Evolutionary conservation across 768 basidiomycete species (phyloP).

Genomic region (Wakefieldia striispora): DNA sequence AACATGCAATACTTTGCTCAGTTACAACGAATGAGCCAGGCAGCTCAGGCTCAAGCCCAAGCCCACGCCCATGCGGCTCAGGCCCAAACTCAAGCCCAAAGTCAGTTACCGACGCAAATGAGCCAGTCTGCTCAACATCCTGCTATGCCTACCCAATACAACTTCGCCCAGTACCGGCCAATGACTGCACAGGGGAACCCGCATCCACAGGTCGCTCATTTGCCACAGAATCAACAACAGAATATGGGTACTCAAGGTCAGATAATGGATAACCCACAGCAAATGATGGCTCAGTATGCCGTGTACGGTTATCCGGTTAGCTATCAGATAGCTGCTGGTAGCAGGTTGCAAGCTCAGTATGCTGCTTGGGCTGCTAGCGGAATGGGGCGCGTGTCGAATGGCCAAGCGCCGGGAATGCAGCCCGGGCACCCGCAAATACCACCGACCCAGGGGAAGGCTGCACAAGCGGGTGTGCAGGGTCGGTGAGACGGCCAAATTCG

Average conservation of each 20-base stretch:
- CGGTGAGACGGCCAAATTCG: slow-evolving; percentile 23
- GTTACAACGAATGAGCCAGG: slow-evolving; percentile 20
- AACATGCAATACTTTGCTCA: slow-evolving; percentile 19
- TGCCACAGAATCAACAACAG: slow-evolving; percentile 30
- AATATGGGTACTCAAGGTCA: slow-evolving; percentile 24
- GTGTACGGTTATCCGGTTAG: slow-evolving; percentile 27
- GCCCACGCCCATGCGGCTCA: slow-evolving; percentile 21
- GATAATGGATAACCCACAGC: slow-evolving; percentile 27
- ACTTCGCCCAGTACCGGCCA: slow-evolving; percentile 34
- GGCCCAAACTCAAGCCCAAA: slow-evolving; percentile 22
- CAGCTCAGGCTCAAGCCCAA: slow-evolving; percentile 24
- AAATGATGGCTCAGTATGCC: slow-evolving; percentile 29
- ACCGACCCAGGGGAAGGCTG: slow-evolving; percentile 31
- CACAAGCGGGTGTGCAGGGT: slow-evolving; percentile 33
- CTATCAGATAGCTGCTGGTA: slow-evolving; percentile 18
- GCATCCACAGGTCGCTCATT: slow-evolving; percentile 26
- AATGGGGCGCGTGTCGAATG: slow-evolving; percentile 23
- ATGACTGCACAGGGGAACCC: slow-evolving; percentile 27
- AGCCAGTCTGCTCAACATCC: slow-evolving; percentile 27
- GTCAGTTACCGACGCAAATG: slow-evolving; percentile 25
- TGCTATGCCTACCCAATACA: slow-evolving; percentile 30
- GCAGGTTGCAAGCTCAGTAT: slow-evolving; percentile 22
- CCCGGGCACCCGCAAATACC: slow-evolving; percentile 30
- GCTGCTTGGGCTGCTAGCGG: slow-evolving; percentile 21
- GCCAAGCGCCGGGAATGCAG: slow-evolving; percentile 29